Evolutionary conservation across 129 eudicot species (phyloP), one percentile per base, ranked within the genome.

Genomic region (Flaveria linearis): DNA sequence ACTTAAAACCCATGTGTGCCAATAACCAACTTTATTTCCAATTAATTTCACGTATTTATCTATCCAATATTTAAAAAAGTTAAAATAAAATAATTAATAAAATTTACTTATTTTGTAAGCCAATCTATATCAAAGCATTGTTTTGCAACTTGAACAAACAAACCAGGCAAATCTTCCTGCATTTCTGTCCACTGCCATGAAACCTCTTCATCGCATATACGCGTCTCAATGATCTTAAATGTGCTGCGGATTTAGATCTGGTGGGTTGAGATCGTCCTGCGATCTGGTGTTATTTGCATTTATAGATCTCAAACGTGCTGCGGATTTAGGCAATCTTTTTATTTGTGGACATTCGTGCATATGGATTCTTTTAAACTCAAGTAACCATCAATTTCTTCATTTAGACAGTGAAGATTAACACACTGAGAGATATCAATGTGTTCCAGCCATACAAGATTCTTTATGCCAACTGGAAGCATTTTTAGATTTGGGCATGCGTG

Each of bases 181-280:
- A 88, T 9, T 2, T 82, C 86, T 50, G 82, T 83, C 98, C 98
- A 93, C 61, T 73, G 79, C 90, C 86, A 80, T 0, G 85, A 87
- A 43, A 88, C 78, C 78, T 93, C 96, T 70, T 93, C 96, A 50
- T 93, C 98, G 53, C 98, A 93, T 12, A 88, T 68, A 93, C 98
- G 8, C 88, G 78, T 9, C 84, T 73, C 83, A 93, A 72, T 3
- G 86, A 67, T 66, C 75, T 53, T 75, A 90, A 58, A 4, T 74
- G 26, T 8, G n/a, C 49, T 14, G 74, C 72, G 2, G 93, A 85
- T 56, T 17, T 85, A 2, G 98, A 20, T 20, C 22, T 20, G 22
- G 22, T 20, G 22, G 22, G 22, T 20, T 20, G 22, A 20, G 22
- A 20, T 20, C 22, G 22, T 20, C 22, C 22, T 20, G 22, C 22